Conservation (phyloP, 129 eudicot species). For the Lonicera japonica region DNA sequence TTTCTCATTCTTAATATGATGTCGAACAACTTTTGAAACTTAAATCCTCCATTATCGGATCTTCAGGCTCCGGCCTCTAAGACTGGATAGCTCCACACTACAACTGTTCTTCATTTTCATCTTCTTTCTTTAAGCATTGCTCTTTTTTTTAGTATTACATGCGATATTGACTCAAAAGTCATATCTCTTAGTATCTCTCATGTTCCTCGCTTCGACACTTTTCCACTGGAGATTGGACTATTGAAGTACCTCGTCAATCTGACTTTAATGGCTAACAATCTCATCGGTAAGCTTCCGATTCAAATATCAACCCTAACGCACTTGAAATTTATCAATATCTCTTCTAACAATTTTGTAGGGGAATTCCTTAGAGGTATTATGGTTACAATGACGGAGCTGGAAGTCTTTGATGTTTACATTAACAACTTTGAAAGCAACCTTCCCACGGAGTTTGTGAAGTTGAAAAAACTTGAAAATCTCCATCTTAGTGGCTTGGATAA, state of each 20-base stretch:
- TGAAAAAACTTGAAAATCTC: slow-evolving; percentile 28
- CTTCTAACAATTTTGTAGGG: slow-evolving; percentile 36
- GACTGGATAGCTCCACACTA: slow-evolving; percentile 70
- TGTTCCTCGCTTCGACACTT: slow-evolving; percentile 43
- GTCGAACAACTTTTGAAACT: slow-evolving; percentile 49
- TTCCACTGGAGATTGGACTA: slow-evolving; percentile 60
- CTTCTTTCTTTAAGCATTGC: slow-evolving; percentile 40
- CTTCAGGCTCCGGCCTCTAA: slow-evolving; percentile 41
- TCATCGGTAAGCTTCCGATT: slow-evolving; percentile 63
- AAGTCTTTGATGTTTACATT: slow-evolving; percentile 52
- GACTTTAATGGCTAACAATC: slow-evolving; percentile 43
- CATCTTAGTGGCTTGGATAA: slow-evolving; percentile 53
- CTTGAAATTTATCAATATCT: slow-evolving; percentile 44
- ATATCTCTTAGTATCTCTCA: slow-evolving; percentile 37
- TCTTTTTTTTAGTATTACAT: slow-evolving; percentile 67
- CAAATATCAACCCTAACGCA: slow-evolving; percentile 33
- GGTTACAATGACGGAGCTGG: slow-evolving; percentile 31
- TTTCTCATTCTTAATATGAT: slow-evolving; percentile 40
- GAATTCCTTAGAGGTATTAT: slow-evolving; percentile 41
- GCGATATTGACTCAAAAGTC: slow-evolving; percentile 45
- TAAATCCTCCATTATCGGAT: slow-evolving; percentile 68
- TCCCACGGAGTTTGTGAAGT: slow-evolving; percentile 40
- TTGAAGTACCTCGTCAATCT: slow-evolving; percentile 47
- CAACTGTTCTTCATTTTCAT: slow-evolving; percentile 15
- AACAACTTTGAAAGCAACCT: too few relatives aligned